These are phyloP conservation scores for Pogostemon cablin DNA, from an alignment of 257 asterid genomes.

Conservation along the genomic window DNA sequence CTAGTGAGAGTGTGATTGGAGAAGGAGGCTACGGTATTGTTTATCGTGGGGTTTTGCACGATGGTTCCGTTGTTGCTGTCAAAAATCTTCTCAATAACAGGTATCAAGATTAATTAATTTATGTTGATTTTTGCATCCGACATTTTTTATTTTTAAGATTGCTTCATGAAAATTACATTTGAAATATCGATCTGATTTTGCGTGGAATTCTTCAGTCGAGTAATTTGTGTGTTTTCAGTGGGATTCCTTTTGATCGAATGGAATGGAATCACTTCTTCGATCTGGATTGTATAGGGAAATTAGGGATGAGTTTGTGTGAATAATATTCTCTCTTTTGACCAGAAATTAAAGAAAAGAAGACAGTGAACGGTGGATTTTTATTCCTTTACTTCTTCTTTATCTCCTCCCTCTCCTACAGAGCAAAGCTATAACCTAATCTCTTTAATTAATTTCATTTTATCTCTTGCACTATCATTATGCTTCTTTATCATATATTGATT, in stretches of 20 bases:
- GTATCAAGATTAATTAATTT: slow-evolving; percentile 33
- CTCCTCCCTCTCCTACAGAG: slow-evolving; percentile 32
- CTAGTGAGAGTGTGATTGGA: slow-evolving; percentile 69
- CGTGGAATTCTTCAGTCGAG: slow-evolving; percentile 21
- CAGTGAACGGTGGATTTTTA: slow-evolving; percentile 40
- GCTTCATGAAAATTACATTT: slow-evolving; percentile 27
- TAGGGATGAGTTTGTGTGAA: slow-evolving; percentile 22
- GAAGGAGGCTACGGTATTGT: slow-evolving; percentile 92
- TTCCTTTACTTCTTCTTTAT: slow-evolving; percentile 43
- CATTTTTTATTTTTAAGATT: slow-evolving; percentile 3
- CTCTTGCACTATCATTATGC: slow-evolving; percentile 31
- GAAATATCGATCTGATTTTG: slow-evolving; percentile 24
- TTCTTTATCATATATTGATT: slow-evolving; percentile 40
- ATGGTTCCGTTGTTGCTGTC: slow-evolving; percentile 71
- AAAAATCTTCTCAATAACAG: slow-evolving; percentile 79
- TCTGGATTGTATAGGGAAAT: slow-evolving; percentile 43
- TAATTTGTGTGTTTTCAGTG: slow-evolving; percentile 24
- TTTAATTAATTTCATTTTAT: slow-evolving; percentile 36
- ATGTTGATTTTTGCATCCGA: slow-evolving; percentile 2
- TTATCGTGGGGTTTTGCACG: slow-evolving; percentile 65
- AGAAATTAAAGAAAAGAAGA: slow-evolving; percentile 38
- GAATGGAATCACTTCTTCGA: slow-evolving; percentile 48
- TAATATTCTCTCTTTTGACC: slow-evolving; percentile 42
- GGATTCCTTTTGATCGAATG: slow-evolving; percentile 27
- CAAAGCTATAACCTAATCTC: slow-evolving; percentile 35